Evolutionary conservation across 2,329 filamentous ascomycete genomes (phyloP).

Genomic region (Cercospora sp.): DNA sequence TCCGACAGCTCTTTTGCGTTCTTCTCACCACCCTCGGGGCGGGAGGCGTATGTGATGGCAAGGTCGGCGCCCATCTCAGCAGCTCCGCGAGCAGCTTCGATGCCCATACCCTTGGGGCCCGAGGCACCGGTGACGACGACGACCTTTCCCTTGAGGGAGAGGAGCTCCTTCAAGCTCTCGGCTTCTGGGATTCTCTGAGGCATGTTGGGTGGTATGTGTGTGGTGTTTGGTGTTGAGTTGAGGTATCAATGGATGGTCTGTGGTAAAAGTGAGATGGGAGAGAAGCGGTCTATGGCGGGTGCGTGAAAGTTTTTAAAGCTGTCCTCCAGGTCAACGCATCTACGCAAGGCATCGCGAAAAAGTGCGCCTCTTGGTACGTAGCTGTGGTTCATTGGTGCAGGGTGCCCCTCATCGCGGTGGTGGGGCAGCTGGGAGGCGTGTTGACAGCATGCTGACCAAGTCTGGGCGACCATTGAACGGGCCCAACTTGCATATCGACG

Average conservation of each 20-base stretch:
- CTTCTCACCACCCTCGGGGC: conserved; percentile 62
- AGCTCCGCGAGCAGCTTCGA: conserved; percentile 64
- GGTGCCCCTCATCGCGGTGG: conserved; percentile 16
- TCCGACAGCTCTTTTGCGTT: conserved; percentile 63
- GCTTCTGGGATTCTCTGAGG: conserved; percentile 59
- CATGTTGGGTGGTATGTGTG: conserved; percentile 41
- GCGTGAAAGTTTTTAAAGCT: conserved; percentile 19
- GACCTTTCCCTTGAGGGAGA: conserved; percentile 56
- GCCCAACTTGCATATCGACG: neutral
- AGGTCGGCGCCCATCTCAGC: conserved; percentile 65
- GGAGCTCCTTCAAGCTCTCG: conserved; percentile 55
- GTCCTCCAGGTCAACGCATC: conserved; percentile 8
- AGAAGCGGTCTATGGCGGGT: conserved; percentile 6
- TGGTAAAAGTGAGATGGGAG: conserved; percentile 3
- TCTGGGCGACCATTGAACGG: neutral
- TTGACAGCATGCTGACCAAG: conserved; percentile 12
- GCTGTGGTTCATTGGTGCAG: conserved; percentile 16
- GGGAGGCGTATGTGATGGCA: conserved; percentile 67
- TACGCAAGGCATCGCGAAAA: conserved; percentile 14
- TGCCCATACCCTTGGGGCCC: conserved; percentile 67
- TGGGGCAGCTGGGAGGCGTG: conserved; percentile 12
- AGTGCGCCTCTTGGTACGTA: conserved; percentile 16
- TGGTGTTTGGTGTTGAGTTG: conserved; percentile 4
- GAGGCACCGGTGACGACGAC: conserved; percentile 55
- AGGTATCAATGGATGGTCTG: neutral